phyloP scores from a whole-genome alignment of 2,329 filamentous ascomycete genomes.

The Trichoderma sp. region DNA sequence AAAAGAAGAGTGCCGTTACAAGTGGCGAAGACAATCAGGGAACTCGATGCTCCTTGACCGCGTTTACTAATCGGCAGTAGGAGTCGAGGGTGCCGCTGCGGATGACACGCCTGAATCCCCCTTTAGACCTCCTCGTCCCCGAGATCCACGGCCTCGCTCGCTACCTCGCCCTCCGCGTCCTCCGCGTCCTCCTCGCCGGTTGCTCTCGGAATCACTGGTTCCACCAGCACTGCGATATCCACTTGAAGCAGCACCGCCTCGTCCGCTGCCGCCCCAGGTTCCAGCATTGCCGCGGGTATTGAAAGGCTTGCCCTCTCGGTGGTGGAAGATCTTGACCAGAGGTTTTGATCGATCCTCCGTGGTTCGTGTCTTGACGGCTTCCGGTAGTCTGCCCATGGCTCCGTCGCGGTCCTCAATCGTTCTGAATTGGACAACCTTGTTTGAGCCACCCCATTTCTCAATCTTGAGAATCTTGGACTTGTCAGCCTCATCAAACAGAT shows the following conservation, averaged over 20 bases:
- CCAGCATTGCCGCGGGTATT: slow-evolving; percentile 62
- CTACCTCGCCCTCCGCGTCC: slow-evolving; percentile 57
- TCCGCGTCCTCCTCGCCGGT: slow-evolving; percentile 55
- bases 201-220: slow-evolving; percentile 66
- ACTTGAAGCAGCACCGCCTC: slow-evolving; percentile 60
- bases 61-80: slow-evolving; percentile 39
- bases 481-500: slow-evolving; percentile 81
- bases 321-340: slow-evolving; percentile 79
- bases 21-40: slow-evolving; percentile 3
- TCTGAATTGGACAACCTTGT: slow-evolving; percentile 85
- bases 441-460: slow-evolving; percentile 74
- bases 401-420: slow-evolving; percentile 75
- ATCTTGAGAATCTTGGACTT: slow-evolving; percentile 75
- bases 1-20: slow-evolving; percentile 23
- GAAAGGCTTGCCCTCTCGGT: slow-evolving; percentile 58
- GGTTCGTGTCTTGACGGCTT: slow-evolving; percentile 71
- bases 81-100: slow-evolving; percentile 50
- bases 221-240: slow-evolving; percentile 83
- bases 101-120: slow-evolving; percentile 57
- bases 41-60: not conserved
- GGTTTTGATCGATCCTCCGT: slow-evolving; percentile 75
- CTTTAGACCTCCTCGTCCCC: slow-evolving; percentile 57
- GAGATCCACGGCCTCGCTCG: slow-evolving; percentile 56
- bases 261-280: slow-evolving; percentile 64
- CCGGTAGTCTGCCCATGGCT: slow-evolving; percentile 70